phyloP scores from a whole-genome alignment of 2,329 filamentous ascomycete species.

The Erysiphe neolycopersici region DNA sequence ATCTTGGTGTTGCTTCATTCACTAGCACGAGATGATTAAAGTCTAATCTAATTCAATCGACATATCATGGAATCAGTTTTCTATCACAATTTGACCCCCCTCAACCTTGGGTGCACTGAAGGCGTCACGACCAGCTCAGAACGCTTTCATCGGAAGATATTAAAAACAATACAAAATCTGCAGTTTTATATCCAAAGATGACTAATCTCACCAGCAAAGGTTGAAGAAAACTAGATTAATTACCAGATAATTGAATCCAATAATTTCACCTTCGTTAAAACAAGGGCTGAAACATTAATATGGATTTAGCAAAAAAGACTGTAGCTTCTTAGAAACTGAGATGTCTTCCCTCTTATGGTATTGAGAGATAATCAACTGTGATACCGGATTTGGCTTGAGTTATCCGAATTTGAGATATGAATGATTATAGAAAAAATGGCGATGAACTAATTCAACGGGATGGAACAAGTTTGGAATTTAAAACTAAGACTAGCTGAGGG shows the following conservation, averaged over 20 bases:
- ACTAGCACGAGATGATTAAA: background rate
- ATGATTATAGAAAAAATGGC: background rate
- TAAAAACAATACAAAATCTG: background rate
- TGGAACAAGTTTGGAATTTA: background rate
- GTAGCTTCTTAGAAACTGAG: background rate
- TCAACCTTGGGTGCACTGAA: background rate
- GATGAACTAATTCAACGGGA: background rate
- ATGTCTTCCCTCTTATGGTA: background rate
- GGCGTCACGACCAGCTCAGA: background rate
- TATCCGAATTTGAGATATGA: background rate
- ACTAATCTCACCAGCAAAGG: no score
- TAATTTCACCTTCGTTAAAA: background rate
- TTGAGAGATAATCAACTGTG: background rate
- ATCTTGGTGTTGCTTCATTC: slow-evolving; percentile 2
- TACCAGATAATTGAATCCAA: background rate
- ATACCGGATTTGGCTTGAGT: background rate
- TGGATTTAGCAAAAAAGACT: background rate
- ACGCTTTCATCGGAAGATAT: background rate
- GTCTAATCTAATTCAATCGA: background rate
- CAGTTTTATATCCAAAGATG: background rate
- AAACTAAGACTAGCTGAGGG: background rate
- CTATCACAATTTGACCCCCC: no score
- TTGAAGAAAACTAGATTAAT: no score
- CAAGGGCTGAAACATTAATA: background rate
- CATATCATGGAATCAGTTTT: no score